These are phyloP conservation scores for Begonia peltatifolia DNA, from an alignment of 306 rosid species.

Conservation along the genomic window DNA sequence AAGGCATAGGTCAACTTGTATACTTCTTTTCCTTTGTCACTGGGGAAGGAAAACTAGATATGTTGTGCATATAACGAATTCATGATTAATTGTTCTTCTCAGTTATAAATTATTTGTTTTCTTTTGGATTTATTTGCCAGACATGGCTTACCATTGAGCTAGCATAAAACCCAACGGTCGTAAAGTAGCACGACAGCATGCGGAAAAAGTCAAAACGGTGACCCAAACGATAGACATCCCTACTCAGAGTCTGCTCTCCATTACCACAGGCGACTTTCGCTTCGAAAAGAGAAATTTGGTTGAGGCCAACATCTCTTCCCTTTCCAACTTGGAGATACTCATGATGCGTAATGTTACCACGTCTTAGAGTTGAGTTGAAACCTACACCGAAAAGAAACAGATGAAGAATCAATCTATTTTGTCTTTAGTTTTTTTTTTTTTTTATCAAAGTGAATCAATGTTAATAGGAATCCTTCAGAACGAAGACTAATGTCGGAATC, in stretches of 20 bases:
- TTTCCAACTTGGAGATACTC: conserved; percentile 97
- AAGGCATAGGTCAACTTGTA: no score
- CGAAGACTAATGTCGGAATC: no score
- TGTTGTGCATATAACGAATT: no score
- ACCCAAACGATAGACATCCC: conserved; percentile 87
- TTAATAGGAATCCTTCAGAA: no score
- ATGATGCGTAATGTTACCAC: conserved; percentile 92
- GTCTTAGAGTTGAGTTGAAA: conserved; percentile 78
- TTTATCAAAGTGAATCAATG: no score
- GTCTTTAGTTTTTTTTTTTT: background rate
- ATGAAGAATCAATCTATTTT: conserved; percentile 5
- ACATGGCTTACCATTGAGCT: conserved; percentile 61
- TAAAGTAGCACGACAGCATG: conserved; percentile 79
- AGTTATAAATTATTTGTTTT: no score
- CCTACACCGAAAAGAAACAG: conserved; percentile 29
- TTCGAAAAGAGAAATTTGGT: conserved; percentile 93
- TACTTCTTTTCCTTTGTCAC: no score
- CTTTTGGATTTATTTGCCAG: no score
- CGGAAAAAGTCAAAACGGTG: conserved; percentile 98
- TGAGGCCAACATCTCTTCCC: conserved; percentile 97
- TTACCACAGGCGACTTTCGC: conserved; percentile 98
- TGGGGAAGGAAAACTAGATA: no score
- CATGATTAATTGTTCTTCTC: no score
- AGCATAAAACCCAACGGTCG: conserved; percentile 75
- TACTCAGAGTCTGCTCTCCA: conserved; percentile 88